Conservation (phyloP, 768 basidiomycete genomes). For the Collybia sordida region DNA sequence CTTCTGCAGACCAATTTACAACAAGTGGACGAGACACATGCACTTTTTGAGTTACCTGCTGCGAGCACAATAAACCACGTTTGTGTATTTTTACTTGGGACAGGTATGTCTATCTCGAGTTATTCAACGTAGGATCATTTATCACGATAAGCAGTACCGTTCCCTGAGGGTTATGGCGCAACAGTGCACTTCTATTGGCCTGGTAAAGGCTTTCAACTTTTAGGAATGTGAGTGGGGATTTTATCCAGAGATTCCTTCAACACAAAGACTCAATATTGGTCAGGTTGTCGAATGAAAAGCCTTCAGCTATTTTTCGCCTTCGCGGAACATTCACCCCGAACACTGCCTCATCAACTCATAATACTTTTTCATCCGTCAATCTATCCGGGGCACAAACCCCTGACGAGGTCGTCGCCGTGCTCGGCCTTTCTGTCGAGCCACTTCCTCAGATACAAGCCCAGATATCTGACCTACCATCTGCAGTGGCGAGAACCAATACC, state of each 20-base stretch:
- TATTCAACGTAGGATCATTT: not conserved
- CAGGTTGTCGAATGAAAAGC: constrained; percentile 89
- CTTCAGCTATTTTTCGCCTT: constrained; percentile 85
- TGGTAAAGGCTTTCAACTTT: constrained; percentile 80
- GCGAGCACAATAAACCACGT: constrained; percentile 81
- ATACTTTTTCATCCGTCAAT: constrained; percentile 34
- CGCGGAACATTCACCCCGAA: constrained; percentile 57
- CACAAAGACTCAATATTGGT: not conserved
- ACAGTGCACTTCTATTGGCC: constrained; percentile 88
- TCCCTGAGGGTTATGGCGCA: constrained; percentile 82
- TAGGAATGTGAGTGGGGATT: constrained; percentile 66
- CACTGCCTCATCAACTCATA: constrained; percentile 32
- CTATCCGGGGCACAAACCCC: constrained; percentile 27
- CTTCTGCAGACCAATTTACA: constrained; percentile 77
- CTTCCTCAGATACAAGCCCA: constrained; percentile 60
- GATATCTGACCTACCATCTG: constrained; percentile 44
- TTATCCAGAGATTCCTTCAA: not conserved
- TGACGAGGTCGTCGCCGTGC: constrained; percentile 62
- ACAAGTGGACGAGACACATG: constrained; percentile 83
- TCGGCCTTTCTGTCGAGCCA: constrained; percentile 83
- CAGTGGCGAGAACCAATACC: constrained; percentile 16
- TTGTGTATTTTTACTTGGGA: constrained; percentile 81
- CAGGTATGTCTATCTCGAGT: constrained; percentile 42
- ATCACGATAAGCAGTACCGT: constrained; percentile 48
- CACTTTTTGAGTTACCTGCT: constrained; percentile 69